phyloP scores from a whole-genome alignment of 1,284 basidiomycete genomes.

The Rhizopogon parksii region DNA sequence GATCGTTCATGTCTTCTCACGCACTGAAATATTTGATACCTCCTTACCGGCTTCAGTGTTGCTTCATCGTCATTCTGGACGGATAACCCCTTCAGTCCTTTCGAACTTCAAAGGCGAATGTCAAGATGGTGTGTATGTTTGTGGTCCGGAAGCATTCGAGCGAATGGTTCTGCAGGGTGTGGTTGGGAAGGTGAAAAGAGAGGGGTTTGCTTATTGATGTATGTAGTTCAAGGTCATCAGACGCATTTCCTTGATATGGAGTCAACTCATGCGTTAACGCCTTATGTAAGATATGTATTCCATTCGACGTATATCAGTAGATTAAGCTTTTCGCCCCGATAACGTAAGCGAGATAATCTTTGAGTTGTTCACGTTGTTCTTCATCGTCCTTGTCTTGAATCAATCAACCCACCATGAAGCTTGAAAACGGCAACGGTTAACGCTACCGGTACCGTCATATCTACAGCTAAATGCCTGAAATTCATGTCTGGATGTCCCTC shows the following conservation, averaged over 20 bases:
- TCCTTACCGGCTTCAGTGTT: neutral
- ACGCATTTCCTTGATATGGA: no score
- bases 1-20: conserved; percentile 20
- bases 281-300: no score
- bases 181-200: conserved; percentile 16
- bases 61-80: conserved; percentile 12
- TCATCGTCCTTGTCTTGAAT: neutral
- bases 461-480: neutral
- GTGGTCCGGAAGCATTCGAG: conserved; percentile 23
- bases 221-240: no score
- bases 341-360: neutral
- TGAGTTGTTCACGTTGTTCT: no score
- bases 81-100: conserved; percentile 7
- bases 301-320: no score
- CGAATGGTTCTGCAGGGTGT: conserved; percentile 10
- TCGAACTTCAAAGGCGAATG: neutral
- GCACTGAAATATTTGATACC: neutral
- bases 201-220: conserved; percentile 19
- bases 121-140: conserved; percentile 13
- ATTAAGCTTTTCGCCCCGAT: neutral
- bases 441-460: no score
- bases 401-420: no score
- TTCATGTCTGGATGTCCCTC: neutral
- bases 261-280: no score
- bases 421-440: no score